Percentiles rank a stretch among this genome's conserved stretches.
These are phyloP conservation scores for Dothideomycetes sp. DNA, from an alignment of 2,329 filamentous ascomycete species.

Conservation along the genomic window DNA sequence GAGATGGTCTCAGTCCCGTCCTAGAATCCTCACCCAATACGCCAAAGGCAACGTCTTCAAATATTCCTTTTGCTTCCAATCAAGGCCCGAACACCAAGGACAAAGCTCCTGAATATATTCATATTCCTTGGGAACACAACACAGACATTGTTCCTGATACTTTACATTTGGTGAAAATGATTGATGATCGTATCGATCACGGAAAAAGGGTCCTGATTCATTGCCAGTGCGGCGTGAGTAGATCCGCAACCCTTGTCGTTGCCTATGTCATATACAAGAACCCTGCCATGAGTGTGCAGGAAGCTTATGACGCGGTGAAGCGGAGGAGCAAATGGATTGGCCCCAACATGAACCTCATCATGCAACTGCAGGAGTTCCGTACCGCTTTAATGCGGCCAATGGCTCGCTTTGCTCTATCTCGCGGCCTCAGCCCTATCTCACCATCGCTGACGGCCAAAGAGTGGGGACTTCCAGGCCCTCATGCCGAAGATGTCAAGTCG, in stretches of 20 bases:
- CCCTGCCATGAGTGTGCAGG: conserved; percentile 65
- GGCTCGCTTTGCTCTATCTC: conserved; percentile 15
- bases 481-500: conserved; percentile 2
- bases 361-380: conserved; percentile 71
- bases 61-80: background rate
- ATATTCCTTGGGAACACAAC: conserved; percentile 82
- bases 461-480: conserved; percentile 14
- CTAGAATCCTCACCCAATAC: conserved; percentile 29
- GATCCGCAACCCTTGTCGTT: conserved; percentile 76
- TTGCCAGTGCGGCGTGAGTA: conserved; percentile 77
- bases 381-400: conserved; percentile 30
- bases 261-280: conserved; percentile 76
- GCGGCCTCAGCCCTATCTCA: conserved; percentile 21
- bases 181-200: conserved; percentile 59
- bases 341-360: conserved; percentile 85
- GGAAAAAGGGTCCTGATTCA: conserved; percentile 74
- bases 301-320: conserved; percentile 73
- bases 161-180: conserved; percentile 62
- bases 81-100: conserved; percentile 11
- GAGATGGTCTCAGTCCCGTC: conserved; percentile 6
- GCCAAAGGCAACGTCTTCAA: conserved; percentile 36
- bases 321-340: conserved; percentile 78
- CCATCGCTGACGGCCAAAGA: conserved; percentile 22
- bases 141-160: conserved; percentile 73
- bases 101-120: conserved; percentile 65